phyloP scores from a whole-genome alignment of 352 stramenopile species.

The Plasmopara viticola region DNA sequence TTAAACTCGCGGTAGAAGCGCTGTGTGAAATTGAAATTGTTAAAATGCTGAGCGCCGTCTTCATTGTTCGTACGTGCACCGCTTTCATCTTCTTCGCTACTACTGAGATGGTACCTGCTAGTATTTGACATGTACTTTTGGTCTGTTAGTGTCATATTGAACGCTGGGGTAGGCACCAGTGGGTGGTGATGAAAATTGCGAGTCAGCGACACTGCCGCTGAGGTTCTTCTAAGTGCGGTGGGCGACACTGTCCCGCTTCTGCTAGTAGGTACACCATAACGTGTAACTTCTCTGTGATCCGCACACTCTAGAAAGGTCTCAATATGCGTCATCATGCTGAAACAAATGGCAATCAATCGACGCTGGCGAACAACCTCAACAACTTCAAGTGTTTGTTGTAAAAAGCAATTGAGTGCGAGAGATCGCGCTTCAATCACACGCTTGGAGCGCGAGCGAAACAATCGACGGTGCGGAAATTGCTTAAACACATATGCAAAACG shows the following conservation, averaged over 20 bases:
- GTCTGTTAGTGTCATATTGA: slow-evolving; percentile 19
- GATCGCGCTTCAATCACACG: slow-evolving; percentile 63
- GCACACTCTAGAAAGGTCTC: slow-evolving; percentile 56
- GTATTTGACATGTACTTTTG: slow-evolving; percentile 11
- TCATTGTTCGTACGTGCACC: slow-evolving; percentile 4
- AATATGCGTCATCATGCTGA: slow-evolving; percentile 63
- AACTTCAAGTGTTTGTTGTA: slow-evolving; percentile 42
- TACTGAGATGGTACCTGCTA: slow-evolving; percentile 9
- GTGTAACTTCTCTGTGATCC: slow-evolving; percentile 20
- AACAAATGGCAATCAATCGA: slow-evolving; percentile 63
- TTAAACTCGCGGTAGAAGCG: slow-evolving; percentile 36
- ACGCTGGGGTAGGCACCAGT: slow-evolving; percentile 21
- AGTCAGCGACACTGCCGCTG: slow-evolving; percentile 22
- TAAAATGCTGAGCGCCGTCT: slow-evolving; percentile 20
- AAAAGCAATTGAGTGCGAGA: slow-evolving; percentile 50
- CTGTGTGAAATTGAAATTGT: slow-evolving; percentile 26
- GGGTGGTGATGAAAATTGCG: slow-evolving; percentile 22
- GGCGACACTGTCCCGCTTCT: slow-evolving; percentile 10
- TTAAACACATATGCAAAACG: slow-evolving; percentile 58
- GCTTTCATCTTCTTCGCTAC: slow-evolving; percentile 15
- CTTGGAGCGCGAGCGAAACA: slow-evolving; percentile 63
- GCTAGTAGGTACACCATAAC: slow-evolving; percentile 7
- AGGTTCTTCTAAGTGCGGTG: slow-evolving; percentile 16
- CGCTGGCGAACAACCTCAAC: slow-evolving; percentile 45
- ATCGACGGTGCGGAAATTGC: slow-evolving; percentile 55